Evolutionary conservation across 1,139 yeast genomes (phyloP), one percentile per base, ranked within the genome.

Genomic region (Geotrichum bryndzae): DNA sequence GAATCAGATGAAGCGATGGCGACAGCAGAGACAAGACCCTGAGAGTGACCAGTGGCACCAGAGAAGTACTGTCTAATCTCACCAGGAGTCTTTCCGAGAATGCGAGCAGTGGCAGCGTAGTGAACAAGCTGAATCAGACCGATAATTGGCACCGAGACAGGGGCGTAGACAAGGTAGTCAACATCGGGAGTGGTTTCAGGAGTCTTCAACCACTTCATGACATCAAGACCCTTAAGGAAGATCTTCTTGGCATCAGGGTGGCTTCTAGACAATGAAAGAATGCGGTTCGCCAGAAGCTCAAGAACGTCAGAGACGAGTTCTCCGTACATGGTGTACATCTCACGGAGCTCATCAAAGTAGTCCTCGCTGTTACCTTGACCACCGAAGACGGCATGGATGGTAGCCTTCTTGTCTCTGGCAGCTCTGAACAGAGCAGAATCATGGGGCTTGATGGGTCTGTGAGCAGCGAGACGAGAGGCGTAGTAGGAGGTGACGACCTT

Each of bases 291-390:
- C 65, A 90, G 83, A 67, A 85, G 81, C 66, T 80, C 78, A 69
- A 94, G 81, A 69, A 92, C 84, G 69, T 88, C 95, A 54, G 83
- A 77, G 64, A 91, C 80, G 66, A 94, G 81, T 38, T 89, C 90
- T 68, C 86, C 82, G 79, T 95, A 94, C 65, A 86, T 81, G 66
- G 83, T 80, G 79, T 88, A 87, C 65, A 91, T 77, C 68, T 91
- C 96, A 75, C 96, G 86, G 73, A 94, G 84, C 80, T 95, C 99
- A 73, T 92, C 97, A 72, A 94, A 94, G 80, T 91, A 94, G 74
- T 94, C 98, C 73, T 95, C 98, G 59, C 96, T 87, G 79, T 90
- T 92, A 78, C 99, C 99, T 80, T 94, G 99, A 71, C 99, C 99
- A 75, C 99, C 99, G 71, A 94, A 94, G 67, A 94, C 86, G 66